Conservation (phyloP, 257 asterid species). For the Cordia subcordata region DNA sequence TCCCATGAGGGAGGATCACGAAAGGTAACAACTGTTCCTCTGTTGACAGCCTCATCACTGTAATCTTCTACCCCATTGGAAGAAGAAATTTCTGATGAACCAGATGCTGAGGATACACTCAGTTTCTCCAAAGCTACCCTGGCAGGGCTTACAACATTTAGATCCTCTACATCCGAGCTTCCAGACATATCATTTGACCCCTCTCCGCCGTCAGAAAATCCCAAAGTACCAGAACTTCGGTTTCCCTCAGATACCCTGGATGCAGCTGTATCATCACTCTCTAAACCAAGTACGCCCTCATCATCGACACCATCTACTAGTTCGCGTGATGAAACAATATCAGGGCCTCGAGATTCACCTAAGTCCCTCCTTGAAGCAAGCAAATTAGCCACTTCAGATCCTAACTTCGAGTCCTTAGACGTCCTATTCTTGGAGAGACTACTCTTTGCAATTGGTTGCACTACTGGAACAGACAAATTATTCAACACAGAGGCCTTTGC, state of each 20-base stretch:
- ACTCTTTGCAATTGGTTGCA: conserved; percentile 67
- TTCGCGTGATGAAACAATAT: background rate
- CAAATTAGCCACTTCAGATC: conserved; percentile 10
- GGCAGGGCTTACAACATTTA: conserved; percentile 10
- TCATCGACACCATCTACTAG: conserved; percentile 3
- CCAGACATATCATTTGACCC: conserved; percentile 36
- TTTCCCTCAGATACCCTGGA: conserved; percentile 25
- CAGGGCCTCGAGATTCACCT: conserved; percentile 14
- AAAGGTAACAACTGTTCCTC: conserved; percentile 43
- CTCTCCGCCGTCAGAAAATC: conserved; percentile 49
- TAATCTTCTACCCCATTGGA: conserved; percentile 25
- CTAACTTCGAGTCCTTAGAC: conserved; percentile 22
- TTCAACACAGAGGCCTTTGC: conserved; percentile 20
- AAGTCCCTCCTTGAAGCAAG: conserved; percentile 7
- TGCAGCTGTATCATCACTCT: conserved; percentile 6
- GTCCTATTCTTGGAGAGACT: conserved; percentile 16
- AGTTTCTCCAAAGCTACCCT: conserved; percentile 19
- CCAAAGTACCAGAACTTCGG: conserved; percentile 57
- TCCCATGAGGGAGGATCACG: conserved; percentile 29
- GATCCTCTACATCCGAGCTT: conserved; percentile 65
- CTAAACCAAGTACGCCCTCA: background rate
- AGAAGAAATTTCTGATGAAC: conserved; percentile 22
- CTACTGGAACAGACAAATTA: conserved; percentile 52
- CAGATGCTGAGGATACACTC: conserved; percentile 21
- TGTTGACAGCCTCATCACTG: conserved; percentile 28